Evolutionary conservation across 1,284 basidiomycete genomes (phyloP).

Genomic region (Fistulinella cinereoalba): DNA sequence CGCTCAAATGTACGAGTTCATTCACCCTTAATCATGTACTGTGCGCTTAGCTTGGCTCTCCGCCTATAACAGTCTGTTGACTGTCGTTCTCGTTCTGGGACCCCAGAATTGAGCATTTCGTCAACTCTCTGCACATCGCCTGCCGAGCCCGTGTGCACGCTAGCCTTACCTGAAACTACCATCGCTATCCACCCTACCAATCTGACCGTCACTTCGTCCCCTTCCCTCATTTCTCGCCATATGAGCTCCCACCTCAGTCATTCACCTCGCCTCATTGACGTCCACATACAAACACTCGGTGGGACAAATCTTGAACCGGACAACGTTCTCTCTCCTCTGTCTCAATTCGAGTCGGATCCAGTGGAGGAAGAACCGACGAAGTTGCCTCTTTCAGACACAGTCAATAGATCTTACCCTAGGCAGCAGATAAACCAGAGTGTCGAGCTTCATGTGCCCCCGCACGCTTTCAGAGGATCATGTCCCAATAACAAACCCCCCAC

Average conservation of each 20-base stretch:
- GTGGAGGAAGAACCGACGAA: constrained; percentile 18
- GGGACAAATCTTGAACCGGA: constrained; percentile 4
- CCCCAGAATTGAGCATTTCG: constrained; percentile 15
- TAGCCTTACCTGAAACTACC: background rate
- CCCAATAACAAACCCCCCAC: background rate
- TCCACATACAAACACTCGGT: background rate
- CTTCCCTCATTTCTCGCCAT: background rate
- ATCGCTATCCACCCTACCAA: background rate
- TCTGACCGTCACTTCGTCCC: background rate
- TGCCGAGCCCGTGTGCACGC: constrained; percentile 3
- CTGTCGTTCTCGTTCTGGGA: constrained; percentile 1
- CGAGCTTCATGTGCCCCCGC: background rate
- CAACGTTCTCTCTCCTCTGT: constrained; percentile 16
- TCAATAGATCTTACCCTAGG: constrained; percentile 17
- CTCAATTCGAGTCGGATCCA: constrained; percentile 24
- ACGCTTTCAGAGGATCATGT: background rate
- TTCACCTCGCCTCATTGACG: background rate
- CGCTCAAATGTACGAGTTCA: constrained; percentile 15
- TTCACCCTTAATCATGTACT: background rate
- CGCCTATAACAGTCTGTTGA: constrained; percentile 16
- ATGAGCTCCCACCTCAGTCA: background rate
- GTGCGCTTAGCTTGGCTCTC: constrained; percentile 3
- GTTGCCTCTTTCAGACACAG: constrained; percentile 23
- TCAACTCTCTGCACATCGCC: constrained; percentile 10
- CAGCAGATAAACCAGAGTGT: too few species aligned